Evolutionary conservation across 768 basidiomycete genomes (phyloP).

Genomic region (Podaxis sp.): DNA sequence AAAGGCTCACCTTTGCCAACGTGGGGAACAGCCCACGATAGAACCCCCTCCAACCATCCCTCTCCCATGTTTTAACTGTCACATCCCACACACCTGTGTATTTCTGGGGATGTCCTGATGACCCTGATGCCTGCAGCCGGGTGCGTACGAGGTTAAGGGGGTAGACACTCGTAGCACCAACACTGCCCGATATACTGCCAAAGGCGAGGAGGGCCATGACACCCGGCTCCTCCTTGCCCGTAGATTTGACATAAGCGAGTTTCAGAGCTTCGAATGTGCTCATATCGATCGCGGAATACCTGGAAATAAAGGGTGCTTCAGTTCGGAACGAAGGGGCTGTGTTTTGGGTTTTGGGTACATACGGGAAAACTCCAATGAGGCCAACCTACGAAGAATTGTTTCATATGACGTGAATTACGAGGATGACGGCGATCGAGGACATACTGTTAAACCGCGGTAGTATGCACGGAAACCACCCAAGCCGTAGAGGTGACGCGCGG

Average conservation of each 20-base stretch:
- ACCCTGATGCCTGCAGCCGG: slow-evolving; percentile 93
- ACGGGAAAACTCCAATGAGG: slow-evolving; percentile 95
- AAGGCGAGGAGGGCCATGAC: slow-evolving; percentile 85
- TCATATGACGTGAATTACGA: neutral
- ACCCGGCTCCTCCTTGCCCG: slow-evolving; percentile 86
- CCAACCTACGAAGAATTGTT: slow-evolving; percentile 66
- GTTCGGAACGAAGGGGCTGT: neutral
- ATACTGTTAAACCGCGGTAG: slow-evolving; percentile 87
- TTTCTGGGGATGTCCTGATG: slow-evolving; percentile 87
- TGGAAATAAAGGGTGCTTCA: slow-evolving; percentile 24
- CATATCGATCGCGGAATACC: slow-evolving; percentile 96
- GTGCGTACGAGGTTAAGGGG: slow-evolving; percentile 92
- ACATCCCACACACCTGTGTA: slow-evolving; percentile 93
- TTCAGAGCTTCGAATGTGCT: slow-evolving; percentile 96
- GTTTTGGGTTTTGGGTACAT: slow-evolving; percentile 23
- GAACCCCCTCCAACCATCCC: slow-evolving; percentile 92
- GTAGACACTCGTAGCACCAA: slow-evolving; percentile 93
- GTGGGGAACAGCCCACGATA: slow-evolving; percentile 92
- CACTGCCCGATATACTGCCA: slow-evolving; percentile 89
- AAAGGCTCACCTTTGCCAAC: slow-evolving; percentile 72
- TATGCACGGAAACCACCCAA: slow-evolving; percentile 80
- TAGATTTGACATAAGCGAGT: slow-evolving; percentile 82
- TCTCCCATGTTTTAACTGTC: slow-evolving; percentile 68
- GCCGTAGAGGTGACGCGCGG: slow-evolving; percentile 72
- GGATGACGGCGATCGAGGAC: slow-evolving; percentile 26